Evolutionary conservation across 768 basidiomycete genomes (phyloP), one percentile per base, ranked within the genome.

Genomic region (Kwoniella sp.): DNA sequence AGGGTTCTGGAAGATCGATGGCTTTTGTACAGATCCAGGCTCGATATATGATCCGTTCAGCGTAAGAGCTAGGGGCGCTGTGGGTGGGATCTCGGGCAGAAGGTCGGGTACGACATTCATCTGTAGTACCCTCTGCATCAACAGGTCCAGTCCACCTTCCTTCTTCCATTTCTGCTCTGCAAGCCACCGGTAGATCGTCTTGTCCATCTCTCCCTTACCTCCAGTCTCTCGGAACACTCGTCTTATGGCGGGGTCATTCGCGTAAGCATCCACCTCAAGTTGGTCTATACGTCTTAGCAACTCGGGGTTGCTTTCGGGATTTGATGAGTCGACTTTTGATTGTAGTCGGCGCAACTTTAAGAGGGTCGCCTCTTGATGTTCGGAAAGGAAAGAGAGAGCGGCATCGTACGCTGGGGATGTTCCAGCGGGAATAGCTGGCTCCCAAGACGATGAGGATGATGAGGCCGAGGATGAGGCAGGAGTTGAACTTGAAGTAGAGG

Each of bases 41-140:
- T 74, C 73, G 19, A 72, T 52, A 1, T 17, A 29, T 44, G 21
- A 33, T 51, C 49, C 56, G 3, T 40, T 58, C 68, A 85, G 86
- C 22, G 84, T 83, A 55, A 94, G 79, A 25, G 85, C 87, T 13
- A 97, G 81, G 73, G 95, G 91, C 37, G 91, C 72, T 19, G 86
- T 85, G 0, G 92, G 91, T 55, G 84, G 85, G 8, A 95, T 75
- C 37, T 82, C 82, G 0, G 90, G 86, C 19, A 97, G 77, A 12
- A 94, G 81, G 74, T 99, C 95, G 0, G 95, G 94, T 1, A 96
- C 83, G 61, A 98, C 88, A 54, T 88, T 82, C 91, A 96, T 92
- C 81, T 93, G 90, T 70, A 91, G 84, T 49, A 98, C 74, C 74
- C 94, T 89, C 76, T 96, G 90, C 92, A 96, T 96, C 89, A 97